These are phyloP conservation scores for Globomyces pollinis-pini DNA, from an alignment of 192 early-diverging fungal genomes.

Conservation along the genomic window DNA sequence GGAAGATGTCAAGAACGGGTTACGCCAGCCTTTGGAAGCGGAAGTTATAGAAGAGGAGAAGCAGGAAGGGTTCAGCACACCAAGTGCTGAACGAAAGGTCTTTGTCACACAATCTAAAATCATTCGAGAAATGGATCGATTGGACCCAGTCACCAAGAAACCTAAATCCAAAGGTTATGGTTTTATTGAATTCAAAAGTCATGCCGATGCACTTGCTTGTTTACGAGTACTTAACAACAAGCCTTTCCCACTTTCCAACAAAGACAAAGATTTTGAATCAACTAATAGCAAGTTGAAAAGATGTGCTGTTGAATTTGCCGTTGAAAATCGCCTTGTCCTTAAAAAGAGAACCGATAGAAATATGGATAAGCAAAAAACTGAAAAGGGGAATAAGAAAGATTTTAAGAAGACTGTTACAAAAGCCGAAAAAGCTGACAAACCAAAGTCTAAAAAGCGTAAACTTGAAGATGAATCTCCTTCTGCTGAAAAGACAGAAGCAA, in stretches of 20 bases:
- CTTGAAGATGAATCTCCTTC: background rate
- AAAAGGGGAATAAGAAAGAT: slow-evolving; percentile 7
- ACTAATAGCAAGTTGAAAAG: slow-evolving; percentile 45
- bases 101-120: slow-evolving; percentile 74
- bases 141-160: slow-evolving; percentile 64
- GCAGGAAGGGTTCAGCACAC: slow-evolving; percentile 48
- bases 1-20: slow-evolving; percentile 33
- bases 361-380: background rate
- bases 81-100: slow-evolving; percentile 19
- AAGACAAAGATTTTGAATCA: no score
- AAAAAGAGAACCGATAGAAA: slow-evolving; percentile 58
- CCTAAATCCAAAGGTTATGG: slow-evolving; percentile 78
- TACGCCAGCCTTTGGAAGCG: slow-evolving; percentile 29
- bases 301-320: slow-evolving; percentile 84
- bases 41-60: slow-evolving; percentile 66
- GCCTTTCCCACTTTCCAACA: slow-evolving; percentile 20
- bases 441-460: slow-evolving; percentile 13
- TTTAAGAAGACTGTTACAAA: slow-evolving; percentile 11
- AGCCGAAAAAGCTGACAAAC: background rate
- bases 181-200: slow-evolving; percentile 83
- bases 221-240: slow-evolving; percentile 86
- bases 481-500: slow-evolving; percentile 4
- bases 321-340: slow-evolving; percentile 78
- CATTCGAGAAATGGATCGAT: slow-evolving; percentile 65
- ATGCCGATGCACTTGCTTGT: slow-evolving; percentile 88